Evolutionary conservation across 75 land plant species (phyloP), one percentile per base, ranked within the genome.

Genomic region (Cryptomeria japonica): DNA sequence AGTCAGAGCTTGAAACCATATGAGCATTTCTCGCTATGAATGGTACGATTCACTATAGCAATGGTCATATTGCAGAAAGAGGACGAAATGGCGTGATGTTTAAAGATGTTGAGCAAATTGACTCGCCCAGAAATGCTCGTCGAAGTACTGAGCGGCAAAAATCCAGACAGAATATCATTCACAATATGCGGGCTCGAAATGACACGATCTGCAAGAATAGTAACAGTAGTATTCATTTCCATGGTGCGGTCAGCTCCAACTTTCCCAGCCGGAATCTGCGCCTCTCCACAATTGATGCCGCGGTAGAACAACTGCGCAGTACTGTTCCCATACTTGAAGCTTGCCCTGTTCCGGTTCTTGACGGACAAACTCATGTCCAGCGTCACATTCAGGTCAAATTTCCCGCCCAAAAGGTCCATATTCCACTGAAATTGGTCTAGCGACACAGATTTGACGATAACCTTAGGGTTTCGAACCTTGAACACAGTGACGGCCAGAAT

Each of bases 111-210:
- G 78, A 96, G 80, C 7, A 95, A 28, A n/a, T 76, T 88, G 32
- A 95, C 92, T 18, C 91, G 94, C 3, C 99, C 98, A 10, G 93
- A 77, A 41, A 97, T 19, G 46, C 86, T 88, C 0, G 94, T 86
- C 39, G 36, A 15, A 16, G 98, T 83, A n/a, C 76, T 82, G 34
- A 97, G 31, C n/a, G 93, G 90, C n/a, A 91, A 38, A 13, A 49
- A 3, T 0, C 96, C 97, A 15, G 93, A 76, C 0, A 51, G 14
- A 4, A 87, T 86, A 19, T 94, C 96, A 10, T 91, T 41, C 68
- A 86, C 78, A 0, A 90, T 3, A 28, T 56, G 46, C 44, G 93
- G 32, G 37, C 89, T 76, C 28, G 86, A 87, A 18, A 94, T 44
- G 19, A 96, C 39, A 72, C 88, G 49, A 46, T 90, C 92, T 0